These are phyloP conservation scores for Aurantiochytrium sp. DNA, from an alignment of 108 stramenopile genomes.

Conservation along the genomic window DNA sequence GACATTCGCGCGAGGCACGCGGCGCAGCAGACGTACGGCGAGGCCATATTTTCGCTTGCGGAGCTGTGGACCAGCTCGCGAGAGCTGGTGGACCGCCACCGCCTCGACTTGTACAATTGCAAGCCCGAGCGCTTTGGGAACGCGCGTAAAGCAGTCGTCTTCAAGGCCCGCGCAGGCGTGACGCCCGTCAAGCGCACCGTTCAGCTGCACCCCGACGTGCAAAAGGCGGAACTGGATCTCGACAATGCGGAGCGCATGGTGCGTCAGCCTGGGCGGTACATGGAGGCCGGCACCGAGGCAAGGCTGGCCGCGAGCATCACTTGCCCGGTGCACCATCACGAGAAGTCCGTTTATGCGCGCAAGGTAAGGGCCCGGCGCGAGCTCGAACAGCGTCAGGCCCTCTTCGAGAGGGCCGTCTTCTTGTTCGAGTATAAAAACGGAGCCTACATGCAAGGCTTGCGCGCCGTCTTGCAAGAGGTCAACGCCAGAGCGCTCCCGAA, in stretches of 20 bases:
- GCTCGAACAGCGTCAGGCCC: not conserved
- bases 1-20: not conserved
- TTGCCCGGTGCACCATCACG: not conserved
- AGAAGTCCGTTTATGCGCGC: not conserved
- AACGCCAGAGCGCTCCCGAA: not conserved
- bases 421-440: not conserved
- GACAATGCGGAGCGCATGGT: not conserved
- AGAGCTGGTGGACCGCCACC: not conserved
- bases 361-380: not conserved
- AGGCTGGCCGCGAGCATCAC: not conserved
- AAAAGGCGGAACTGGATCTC: not conserved
- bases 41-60: not conserved
- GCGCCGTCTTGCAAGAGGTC: not conserved
- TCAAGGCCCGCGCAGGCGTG: not conserved
- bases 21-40: not conserved
- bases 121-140: not conserved
- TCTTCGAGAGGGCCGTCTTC: not conserved
- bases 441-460: not conserved
- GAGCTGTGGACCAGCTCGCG: not conserved
- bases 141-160: not conserved
- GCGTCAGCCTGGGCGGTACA: conserved; percentile 10
- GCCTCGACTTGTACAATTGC: not conserved
- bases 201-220: not conserved
- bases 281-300: not conserved
- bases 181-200: not conserved